Conservation (phyloP, 371 early-diverging fungal species). For the Haplosporangium sp. region DNA sequence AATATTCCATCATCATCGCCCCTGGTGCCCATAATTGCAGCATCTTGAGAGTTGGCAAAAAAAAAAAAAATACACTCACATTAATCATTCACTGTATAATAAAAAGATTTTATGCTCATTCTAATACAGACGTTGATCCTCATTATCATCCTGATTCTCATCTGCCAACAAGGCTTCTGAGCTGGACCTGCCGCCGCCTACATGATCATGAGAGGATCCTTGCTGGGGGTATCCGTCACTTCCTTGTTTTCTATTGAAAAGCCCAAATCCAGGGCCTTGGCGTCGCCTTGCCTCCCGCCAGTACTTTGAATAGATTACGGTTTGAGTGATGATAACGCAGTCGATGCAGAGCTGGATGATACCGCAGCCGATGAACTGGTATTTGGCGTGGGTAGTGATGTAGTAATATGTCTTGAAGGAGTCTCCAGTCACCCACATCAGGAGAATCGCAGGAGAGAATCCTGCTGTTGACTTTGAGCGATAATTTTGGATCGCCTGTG, state of each 20-base stretch:
- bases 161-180: slow-evolving; percentile 30
- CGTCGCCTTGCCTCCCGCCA: slow-evolving; percentile 22
- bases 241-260: too few species aligned
- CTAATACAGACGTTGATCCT: neutral
- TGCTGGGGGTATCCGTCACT: neutral
- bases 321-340: slow-evolving; percentile 64
- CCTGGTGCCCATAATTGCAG: neutral
- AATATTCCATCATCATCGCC: neutral
- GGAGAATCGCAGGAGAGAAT: slow-evolving; percentile 59
- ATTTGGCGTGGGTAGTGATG: slow-evolving; percentile 63
- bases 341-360: slow-evolving; percentile 72
- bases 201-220: slow-evolving; percentile 1
- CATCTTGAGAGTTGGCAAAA: neutral
- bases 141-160: neutral
- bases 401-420: slow-evolving; percentile 73
- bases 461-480: slow-evolving; percentile 64
- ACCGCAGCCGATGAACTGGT: slow-evolving; percentile 74
- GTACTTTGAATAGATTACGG: slow-evolving; percentile 59
- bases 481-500: slow-evolving; percentile 68
- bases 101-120: neutral
- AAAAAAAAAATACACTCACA: too few species aligned
- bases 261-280: neutral
- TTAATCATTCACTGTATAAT: neutral
- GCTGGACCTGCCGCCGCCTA: slow-evolving; percentile 24
- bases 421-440: slow-evolving; percentile 71